Conservation (phyloP, 176 grass and related monocot species). For the Lolium multiflorum region DNA sequence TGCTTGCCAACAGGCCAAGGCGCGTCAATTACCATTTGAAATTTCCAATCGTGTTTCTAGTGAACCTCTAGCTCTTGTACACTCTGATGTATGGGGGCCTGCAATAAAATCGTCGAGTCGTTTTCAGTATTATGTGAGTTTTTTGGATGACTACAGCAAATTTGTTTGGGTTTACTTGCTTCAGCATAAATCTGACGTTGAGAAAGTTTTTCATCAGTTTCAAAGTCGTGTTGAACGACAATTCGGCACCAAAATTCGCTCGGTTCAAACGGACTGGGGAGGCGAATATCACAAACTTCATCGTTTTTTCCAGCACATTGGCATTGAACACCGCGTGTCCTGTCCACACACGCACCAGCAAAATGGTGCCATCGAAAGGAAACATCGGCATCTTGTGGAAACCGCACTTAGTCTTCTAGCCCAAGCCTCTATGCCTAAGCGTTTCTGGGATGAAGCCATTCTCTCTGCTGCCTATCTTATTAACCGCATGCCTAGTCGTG, state of each 20-base stretch:
- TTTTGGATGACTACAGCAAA: background rate
- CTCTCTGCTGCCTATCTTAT: background rate
- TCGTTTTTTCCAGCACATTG: background rate
- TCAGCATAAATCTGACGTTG: background rate
- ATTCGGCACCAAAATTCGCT: background rate
- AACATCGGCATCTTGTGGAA: background rate
- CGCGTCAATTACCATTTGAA: background rate
- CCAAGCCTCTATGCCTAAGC: background rate
- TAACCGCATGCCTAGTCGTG: background rate
- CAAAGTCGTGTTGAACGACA: background rate
- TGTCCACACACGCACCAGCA: background rate
- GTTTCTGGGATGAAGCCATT: background rate
- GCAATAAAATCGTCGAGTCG: background rate
- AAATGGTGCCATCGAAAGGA: background rate
- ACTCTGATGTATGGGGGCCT: background rate
- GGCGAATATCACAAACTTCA: background rate
- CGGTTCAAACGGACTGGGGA: background rate
- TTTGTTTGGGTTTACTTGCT: background rate
- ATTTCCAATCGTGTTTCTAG: background rate
- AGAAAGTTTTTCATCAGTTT: background rate
- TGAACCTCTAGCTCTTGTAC: background rate
- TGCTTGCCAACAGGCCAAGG: background rate
- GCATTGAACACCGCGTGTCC: background rate
- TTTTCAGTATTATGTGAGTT: background rate
- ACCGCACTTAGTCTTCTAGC: background rate